Conservation (phyloP, 2,329 filamentous ascomycete genomes). For the Pezicula rhizophila region DNA sequence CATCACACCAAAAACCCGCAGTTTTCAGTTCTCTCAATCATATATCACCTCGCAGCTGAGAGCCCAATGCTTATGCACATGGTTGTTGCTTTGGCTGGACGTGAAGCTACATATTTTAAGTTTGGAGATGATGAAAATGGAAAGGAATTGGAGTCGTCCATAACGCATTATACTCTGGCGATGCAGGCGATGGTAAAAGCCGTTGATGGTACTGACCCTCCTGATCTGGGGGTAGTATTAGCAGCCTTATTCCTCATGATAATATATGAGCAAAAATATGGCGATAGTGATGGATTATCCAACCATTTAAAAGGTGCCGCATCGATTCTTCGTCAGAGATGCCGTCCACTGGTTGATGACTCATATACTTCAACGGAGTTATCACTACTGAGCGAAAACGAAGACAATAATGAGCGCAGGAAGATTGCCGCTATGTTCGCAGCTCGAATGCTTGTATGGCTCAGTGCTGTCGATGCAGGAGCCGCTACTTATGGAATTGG, state of each 20-base stretch:
- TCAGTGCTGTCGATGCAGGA: constrained; percentile 25
- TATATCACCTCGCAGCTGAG: constrained; percentile 28
- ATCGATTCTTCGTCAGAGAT: constrained; percentile 23
- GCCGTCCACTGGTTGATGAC: constrained; percentile 7
- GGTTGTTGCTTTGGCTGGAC: constrained; percentile 27
- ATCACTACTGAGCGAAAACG: no score
- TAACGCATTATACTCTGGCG: constrained; percentile 28
- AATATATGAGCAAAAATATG: constrained; percentile 32
- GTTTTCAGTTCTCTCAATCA: constrained; percentile 30
- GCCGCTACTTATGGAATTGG: constrained; percentile 29
- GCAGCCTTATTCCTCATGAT: constrained; percentile 32
- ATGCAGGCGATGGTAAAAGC: constrained; percentile 27
- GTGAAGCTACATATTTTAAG: constrained; percentile 26
- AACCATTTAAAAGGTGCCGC: constrained; percentile 30
- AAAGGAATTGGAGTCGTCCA: constrained; percentile 9
- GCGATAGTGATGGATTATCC: constrained; percentile 26
- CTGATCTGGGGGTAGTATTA: constrained; percentile 27
- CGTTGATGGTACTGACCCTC: constrained; percentile 16
- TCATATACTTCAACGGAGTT: neutral
- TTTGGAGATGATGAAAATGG: constrained; percentile 6
- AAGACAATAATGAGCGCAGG: neutral
- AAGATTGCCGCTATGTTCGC: constrained; percentile 26
- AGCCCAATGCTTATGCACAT: constrained; percentile 33
- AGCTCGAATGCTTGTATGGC: constrained; percentile 29
- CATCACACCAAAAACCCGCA: constrained; percentile 32